phyloP scores from a whole-genome alignment of 2,329 filamentous ascomycete species.

The Cladosporium sp. region DNA sequence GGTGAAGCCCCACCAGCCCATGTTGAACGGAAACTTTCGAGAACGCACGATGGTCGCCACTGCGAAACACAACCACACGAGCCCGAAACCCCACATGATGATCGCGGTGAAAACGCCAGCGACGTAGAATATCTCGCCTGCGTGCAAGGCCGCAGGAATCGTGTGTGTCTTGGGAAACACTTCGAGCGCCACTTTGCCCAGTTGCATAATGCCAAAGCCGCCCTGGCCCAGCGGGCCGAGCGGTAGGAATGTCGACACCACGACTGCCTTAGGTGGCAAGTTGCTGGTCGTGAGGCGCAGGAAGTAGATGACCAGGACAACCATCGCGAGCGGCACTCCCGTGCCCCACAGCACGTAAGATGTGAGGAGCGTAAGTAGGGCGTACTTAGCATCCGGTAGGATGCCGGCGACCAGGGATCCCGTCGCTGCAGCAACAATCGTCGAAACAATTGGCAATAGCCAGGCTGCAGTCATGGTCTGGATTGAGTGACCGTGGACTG shows the following conservation, averaged over 20 bases:
- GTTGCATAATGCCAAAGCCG: constrained; percentile 48
- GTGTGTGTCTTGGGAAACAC: constrained; percentile 38
- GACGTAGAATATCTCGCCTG: constrained; percentile 56
- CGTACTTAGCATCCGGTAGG: constrained; percentile 51
- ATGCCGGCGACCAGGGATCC: constrained; percentile 59
- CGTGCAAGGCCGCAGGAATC: constrained; percentile 33
- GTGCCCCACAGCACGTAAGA: constrained; percentile 68
- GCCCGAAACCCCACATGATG: constrained; percentile 53
- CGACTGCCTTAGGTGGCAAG: constrained; percentile 61
- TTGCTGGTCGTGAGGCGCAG: constrained; percentile 64
- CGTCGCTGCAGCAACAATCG: constrained; percentile 60
- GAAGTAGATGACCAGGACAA: constrained; percentile 65
- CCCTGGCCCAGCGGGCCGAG: constrained; percentile 64
- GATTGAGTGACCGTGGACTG: constrained; percentile 37
- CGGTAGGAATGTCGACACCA: constrained; percentile 65
- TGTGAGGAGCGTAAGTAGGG: constrained; percentile 58
- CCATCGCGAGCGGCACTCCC: constrained; percentile 57
- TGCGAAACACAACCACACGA: constrained; percentile 53
- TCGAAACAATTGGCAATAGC: constrained; percentile 62
- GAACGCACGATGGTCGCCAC: constrained; percentile 44
- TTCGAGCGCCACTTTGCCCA: constrained; percentile 40
- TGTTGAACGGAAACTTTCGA: constrained; percentile 54
- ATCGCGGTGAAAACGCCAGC: constrained; percentile 49
- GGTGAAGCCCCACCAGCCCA: constrained; percentile 60
- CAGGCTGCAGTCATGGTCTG: constrained; percentile 59